These are phyloP conservation scores for Gymnopus androsaceus DNA, from an alignment of 1,284 basidiomycete genomes.

Conservation along the genomic window DNA sequence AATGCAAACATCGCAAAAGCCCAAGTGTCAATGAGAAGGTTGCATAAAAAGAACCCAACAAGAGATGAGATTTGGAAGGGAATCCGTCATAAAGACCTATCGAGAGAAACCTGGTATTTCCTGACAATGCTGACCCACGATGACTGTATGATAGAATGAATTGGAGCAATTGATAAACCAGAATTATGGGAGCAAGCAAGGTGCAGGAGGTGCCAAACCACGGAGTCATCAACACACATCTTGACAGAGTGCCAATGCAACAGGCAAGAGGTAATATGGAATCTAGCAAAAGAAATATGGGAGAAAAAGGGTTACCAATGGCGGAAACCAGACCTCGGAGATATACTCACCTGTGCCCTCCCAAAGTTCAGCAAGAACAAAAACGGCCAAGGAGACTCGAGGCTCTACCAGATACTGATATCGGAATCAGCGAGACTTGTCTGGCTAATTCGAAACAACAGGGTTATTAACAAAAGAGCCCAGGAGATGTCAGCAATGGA, in stretches of 20 bases:
- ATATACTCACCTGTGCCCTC: slow-evolving; percentile 15
- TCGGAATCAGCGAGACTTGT: slow-evolving; percentile 32
- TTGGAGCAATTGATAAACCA: slow-evolving; percentile 22
- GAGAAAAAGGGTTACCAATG: not conserved
- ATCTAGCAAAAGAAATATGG: slow-evolving; percentile 18
- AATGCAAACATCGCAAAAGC: no score
- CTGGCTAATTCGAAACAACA: slow-evolving; percentile 18
- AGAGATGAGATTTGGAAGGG: slow-evolving; percentile 16
- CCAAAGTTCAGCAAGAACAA: not conserved
- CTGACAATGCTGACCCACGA: slow-evolving; percentile 29
- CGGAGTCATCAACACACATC: slow-evolving; percentile 31
- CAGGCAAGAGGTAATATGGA: slow-evolving; percentile 25
- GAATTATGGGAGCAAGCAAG: slow-evolving; percentile 17
- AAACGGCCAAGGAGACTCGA: not conserved
- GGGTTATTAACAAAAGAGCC: slow-evolving; percentile 4
- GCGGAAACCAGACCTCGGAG: not conserved
- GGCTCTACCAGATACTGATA: slow-evolving; percentile 31
- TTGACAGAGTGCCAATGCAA: slow-evolving; percentile 24
- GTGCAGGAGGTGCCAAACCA: slow-evolving; percentile 23
- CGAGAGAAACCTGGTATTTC: slow-evolving; percentile 22
- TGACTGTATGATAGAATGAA: slow-evolving; percentile 23
- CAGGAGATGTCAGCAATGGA: not conserved
- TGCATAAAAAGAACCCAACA: slow-evolving; percentile 11
- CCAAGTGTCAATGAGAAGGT: not conserved
- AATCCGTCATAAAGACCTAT: slow-evolving; percentile 19